Percentiles rank a stretch among this genome's conserved stretches.
Conservation (phyloP, 352 stramenopile genomes). For the Phytophthora macrochlamydospora region DNA sequence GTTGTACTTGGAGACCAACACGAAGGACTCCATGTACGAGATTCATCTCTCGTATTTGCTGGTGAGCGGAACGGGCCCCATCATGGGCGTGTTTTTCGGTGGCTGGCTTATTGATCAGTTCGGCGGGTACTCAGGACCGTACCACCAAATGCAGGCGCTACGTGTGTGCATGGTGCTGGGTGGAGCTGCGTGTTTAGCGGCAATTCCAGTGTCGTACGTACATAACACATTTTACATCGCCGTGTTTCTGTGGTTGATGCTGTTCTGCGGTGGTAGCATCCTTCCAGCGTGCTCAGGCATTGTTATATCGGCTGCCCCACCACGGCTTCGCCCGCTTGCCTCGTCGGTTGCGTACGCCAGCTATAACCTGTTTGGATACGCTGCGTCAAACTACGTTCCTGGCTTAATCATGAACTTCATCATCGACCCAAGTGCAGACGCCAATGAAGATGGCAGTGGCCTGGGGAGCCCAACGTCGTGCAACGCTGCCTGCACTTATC, state of each 20-base stretch:
- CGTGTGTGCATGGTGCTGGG: constrained; percentile 78
- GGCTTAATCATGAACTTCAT: constrained; percentile 87
- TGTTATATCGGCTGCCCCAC: constrained; percentile 75
- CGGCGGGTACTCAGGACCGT: constrained; percentile 70
- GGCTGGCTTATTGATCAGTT: constrained; percentile 84
- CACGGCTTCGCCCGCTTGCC: constrained; percentile 64
- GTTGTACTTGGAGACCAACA: constrained; percentile 84
- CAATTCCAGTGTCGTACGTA: constrained; percentile 72
- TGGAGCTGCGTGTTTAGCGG: constrained; percentile 45
- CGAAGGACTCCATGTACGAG: constrained; percentile 72
- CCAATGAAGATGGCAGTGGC: constrained; percentile 20
- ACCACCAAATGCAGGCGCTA: constrained; percentile 71
- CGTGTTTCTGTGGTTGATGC: constrained; percentile 80
- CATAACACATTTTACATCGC: constrained; percentile 71
- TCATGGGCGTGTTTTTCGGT: constrained; percentile 87
- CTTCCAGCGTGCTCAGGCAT: constrained; percentile 85
- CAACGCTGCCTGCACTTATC: constrained; percentile 80
- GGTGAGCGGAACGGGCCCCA: constrained; percentile 76
- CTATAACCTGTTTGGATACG: constrained; percentile 90
- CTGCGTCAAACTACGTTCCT: constrained; percentile 84
- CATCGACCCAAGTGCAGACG: constrained; percentile 46
- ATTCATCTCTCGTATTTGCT: constrained; percentile 81
- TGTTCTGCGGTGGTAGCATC: constrained; percentile 80
- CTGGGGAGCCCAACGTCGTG: constrained; percentile 35
- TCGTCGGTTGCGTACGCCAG: constrained; percentile 82